These are phyloP conservation scores for Ganoderma boninense DNA, from an alignment of 1,284 basidiomycete genomes.

Conservation along the genomic window DNA sequence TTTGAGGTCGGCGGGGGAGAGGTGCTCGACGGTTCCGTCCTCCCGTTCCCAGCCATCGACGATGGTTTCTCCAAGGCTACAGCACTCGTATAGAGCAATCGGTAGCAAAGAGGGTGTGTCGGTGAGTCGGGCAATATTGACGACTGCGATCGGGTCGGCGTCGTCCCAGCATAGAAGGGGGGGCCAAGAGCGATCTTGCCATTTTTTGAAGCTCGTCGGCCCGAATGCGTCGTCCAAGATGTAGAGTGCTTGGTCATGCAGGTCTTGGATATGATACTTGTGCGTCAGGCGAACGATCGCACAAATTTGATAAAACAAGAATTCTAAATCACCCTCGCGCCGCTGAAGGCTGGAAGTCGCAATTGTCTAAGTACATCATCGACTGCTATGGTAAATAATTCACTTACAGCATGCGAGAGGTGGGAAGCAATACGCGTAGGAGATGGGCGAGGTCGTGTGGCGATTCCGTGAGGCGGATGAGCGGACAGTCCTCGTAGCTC, in stretches of 20 bases:
- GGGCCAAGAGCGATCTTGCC: not conserved
- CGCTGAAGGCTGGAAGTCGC: not conserved
- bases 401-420: not conserved
- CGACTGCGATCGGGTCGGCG: not conserved
- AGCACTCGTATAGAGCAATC: constrained; percentile 6
- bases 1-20: constrained; percentile 6
- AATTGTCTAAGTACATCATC: not conserved
- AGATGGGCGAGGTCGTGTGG: constrained; percentile 13
- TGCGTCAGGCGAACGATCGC: constrained; percentile 19
- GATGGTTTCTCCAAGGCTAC: not conserved
- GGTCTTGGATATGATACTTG: constrained; percentile 12
- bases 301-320: not conserved
- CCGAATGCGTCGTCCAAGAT: not conserved
- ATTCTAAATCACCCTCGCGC: not conserved
- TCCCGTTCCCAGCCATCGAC: constrained; percentile 9
- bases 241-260: constrained; percentile 2
- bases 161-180: not conserved
- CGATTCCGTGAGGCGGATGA: constrained; percentile 13
- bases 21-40: constrained; percentile 12
- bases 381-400: not conserved
- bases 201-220: not conserved
- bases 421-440: constrained; percentile 11
- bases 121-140: constrained; percentile 16
- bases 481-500: constrained; percentile 11
- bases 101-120: not conserved